Base-by-base conservation (phyloP, 2,329 filamentous ascomycete genomes). In the Aureobasidium leucospermi region DNA sequence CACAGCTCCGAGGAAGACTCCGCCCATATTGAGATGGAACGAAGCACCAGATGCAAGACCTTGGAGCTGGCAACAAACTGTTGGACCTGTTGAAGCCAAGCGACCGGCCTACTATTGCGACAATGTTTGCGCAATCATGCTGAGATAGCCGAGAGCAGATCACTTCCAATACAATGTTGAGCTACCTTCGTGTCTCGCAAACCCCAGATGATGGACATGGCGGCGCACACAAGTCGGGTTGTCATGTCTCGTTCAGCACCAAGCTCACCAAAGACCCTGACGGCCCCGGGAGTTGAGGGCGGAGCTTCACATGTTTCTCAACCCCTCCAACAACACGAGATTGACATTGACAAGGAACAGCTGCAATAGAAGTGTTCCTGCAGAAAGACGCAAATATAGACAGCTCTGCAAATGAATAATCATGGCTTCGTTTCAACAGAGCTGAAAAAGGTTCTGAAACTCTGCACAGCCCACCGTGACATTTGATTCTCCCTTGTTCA, bases 391-490 rank as follows among this genome's bases (percentile, higher is more conserved):
- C 48, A 31, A n/a, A 16, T 39, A 52, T 41, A 52, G 36, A 38
- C 19, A 39, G 7, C 6, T 3, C 10, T n/a, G 28, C 13, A 8
- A 52, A 39, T 28, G 32, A 38, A n/a, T 7, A n/a, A 31, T 32
- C 34, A 23, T 28, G 47, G 23, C 23, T 31, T 2, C 15, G 38
- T 41, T 41, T 41, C 15, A n/a, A 41, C 10, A 13, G 6, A 41
- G 38, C 11, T 41, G 10, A 41, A 41, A 41, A 13, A 6, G 15
- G 10, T 28, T 31, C 15, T 56, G 52, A 56, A 56, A 56, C 39
- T 56, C 39, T n/a, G 52, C 52, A 56, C 52, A 56, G 52, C 52
- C 52, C 49, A 34, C 15, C 23, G 29, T 52, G 48, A 52, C 34
- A 52, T 28, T 42, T 13, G 28, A 32, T 38, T n/a, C n/a, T 39